Base-by-base conservation (phyloP, 2,329 filamentous ascomycete genomes). In the Nothophaeocryptopus gaeumannii region DNA sequence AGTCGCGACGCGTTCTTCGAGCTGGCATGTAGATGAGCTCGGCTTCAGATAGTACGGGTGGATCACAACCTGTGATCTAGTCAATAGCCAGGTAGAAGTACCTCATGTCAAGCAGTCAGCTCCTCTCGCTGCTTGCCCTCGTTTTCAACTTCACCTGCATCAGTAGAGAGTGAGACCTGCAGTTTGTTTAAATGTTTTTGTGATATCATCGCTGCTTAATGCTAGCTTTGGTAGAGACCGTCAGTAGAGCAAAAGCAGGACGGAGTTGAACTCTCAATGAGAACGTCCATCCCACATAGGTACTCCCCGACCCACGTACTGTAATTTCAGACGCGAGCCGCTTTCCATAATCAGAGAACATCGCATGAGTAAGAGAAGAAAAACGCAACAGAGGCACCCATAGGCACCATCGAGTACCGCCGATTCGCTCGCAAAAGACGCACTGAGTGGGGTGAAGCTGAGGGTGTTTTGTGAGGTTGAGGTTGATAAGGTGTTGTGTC, bases 201-300 rank as follows among this genome's bases (percentile, higher is more conserved):
- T 37, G 39, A 43, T 48, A 47, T 48, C 39, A 46, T 46, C 44
- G 46, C 46, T 48, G 46, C 46, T 29, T 42, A 42, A 48, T 48
- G 46, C 46, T 48, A 43, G 46, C 46, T 48, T 41, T 30, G 46
- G 46, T 48, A 48, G 46, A 36, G 46, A 48, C 46, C 46, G 46
- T 48, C 46, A 43, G 46, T 48, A 38, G 46, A 48, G 39, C 38
- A 29, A 39, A 47, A 39, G 42, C 39, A 14, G 29, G 37, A 16
- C 8, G 38, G 29, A 38, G n/a, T n/a, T n/a, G n/a, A 43, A 14
- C 39, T 43, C 46, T 38, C 46, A 34, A 33, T 13, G 30, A 26
- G 32, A 35, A 26, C 31, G 16, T 36, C 37, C 26, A 40, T 38
- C 45, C 37, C 31, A 34, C 15, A 29, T 41, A 39, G 37, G 32